A percentile compares a stretch with the other conserved stretches of the same genome.
Conservation (phyloP, 108 stramenopile genomes). For the Epithemia pelagica region DNA sequence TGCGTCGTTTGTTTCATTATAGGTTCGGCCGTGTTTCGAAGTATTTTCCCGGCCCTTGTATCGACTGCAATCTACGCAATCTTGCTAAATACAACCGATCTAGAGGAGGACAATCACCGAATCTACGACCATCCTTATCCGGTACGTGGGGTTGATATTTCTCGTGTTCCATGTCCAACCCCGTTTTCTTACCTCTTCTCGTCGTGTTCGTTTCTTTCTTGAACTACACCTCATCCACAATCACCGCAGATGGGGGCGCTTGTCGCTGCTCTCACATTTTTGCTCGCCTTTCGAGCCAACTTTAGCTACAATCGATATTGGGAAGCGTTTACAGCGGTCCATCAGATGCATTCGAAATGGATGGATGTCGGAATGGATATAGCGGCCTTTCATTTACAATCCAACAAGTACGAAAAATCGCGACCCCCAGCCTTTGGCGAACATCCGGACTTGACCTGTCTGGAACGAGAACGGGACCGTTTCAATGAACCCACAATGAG, state of each 20-base stretch:
- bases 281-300: conserved; percentile 43
- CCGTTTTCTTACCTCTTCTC: too few species aligned
- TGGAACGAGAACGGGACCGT: conserved; percentile 17
- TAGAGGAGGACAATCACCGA: conserved; percentile 2
- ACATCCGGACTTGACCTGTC: conserved; percentile 26
- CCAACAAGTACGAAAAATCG: conserved; percentile 29
- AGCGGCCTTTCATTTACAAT: conserved; percentile 19
- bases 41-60: conserved; percentile 19
- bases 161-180: too few species aligned
- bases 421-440: conserved; percentile 64
- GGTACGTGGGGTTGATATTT: too few species aligned
- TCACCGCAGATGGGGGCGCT: conserved; percentile 58
- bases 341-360: conserved; percentile 76
- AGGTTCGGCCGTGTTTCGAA: conserved; percentile 27
- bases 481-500: conserved; percentile 1
- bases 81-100: conserved; percentile 3
- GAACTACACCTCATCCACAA: conserved; percentile 58
- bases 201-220: too few species aligned
- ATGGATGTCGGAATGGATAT: conserved; percentile 37
- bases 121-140: conserved; percentile 10
- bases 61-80: conserved; percentile 21
- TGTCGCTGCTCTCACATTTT: conserved; percentile 52
- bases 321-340: conserved; percentile 64
- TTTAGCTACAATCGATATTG: conserved; percentile 46
- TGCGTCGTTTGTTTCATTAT: not conserved